A percentile compares a stretch with the other conserved stretches of the same genome.
Evolutionary conservation across 257 asterid species (phyloP).

Genomic region (Ehretia macrophylla): DNA sequence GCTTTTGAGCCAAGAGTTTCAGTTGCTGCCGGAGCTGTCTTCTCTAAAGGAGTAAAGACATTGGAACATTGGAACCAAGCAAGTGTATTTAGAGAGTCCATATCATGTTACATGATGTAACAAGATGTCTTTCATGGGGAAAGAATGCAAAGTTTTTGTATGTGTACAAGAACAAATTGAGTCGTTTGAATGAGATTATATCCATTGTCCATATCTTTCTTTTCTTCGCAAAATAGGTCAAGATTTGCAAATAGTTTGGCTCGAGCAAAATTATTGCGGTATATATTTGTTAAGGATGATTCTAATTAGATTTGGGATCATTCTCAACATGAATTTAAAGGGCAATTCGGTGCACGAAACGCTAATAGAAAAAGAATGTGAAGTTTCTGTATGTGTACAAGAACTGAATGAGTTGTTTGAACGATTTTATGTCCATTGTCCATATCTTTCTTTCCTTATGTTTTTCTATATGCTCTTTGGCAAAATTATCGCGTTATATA

Average conservation of each 20-base stretch:
- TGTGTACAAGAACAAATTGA: background rate
- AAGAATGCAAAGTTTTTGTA: background rate
- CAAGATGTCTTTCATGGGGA: background rate
- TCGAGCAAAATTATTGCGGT: no score
- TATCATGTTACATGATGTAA: background rate
- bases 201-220: no score
- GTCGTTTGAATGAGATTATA: conserved; percentile 3
- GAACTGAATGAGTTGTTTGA: conserved; percentile 9
- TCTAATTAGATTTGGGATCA: no score
- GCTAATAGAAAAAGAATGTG: no score
- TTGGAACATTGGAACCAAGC: background rate
- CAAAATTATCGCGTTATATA: no score
- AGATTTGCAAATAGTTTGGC: no score
- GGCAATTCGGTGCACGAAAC: no score
- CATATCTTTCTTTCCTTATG: background rate
- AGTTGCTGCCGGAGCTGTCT: background rate
- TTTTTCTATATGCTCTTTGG: background rate
- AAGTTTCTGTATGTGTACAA: no score
- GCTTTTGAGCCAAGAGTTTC: background rate
- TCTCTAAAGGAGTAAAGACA: no score
- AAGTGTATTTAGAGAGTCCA: background rate
- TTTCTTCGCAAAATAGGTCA: no score
- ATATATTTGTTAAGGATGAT: no score
- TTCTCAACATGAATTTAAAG: no score
- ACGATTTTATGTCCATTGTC: background rate